phyloP scores from a whole-genome alignment of 2,329 filamentous ascomycete species.

The Rhinocladiella mackenziei region DNA sequence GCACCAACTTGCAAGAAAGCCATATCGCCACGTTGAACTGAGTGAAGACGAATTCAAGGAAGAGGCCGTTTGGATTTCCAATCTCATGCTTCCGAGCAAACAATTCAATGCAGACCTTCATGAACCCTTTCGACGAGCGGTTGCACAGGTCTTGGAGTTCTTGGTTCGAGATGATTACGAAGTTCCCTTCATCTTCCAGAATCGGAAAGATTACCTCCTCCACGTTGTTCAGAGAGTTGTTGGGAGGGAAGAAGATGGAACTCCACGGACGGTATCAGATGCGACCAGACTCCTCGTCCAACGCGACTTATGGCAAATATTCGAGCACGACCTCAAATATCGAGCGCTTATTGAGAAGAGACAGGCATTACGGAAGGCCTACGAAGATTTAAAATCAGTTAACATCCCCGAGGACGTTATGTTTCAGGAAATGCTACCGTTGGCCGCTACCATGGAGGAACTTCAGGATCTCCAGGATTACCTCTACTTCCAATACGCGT shows the following conservation, averaged over 20 bases:
- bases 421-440: slow-evolving; percentile 75
- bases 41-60: slow-evolving; percentile 82
- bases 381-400: slow-evolving; percentile 67
- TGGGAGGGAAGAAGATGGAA: slow-evolving; percentile 64
- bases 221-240: slow-evolving; percentile 71
- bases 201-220: slow-evolving; percentile 95
- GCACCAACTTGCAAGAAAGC: slow-evolving; percentile 84
- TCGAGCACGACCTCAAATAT: slow-evolving; percentile 94
- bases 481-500: slow-evolving; percentile 85
- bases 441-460: slow-evolving; percentile 85
- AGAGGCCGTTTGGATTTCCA: slow-evolving; percentile 87
- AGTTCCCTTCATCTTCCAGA: slow-evolving; percentile 95
- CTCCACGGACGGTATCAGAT: slow-evolving; percentile 63
- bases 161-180: slow-evolving; percentile 93
- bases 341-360: slow-evolving; percentile 88
- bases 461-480: slow-evolving; percentile 96
- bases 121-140: slow-evolving; percentile 77
- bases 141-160: slow-evolving; percentile 90
- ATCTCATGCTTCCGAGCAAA: slow-evolving; percentile 85
- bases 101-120: slow-evolving; percentile 67
- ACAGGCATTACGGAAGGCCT: slow-evolving; percentile 75
- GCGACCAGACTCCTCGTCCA: slow-evolving; percentile 89
- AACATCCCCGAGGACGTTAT: slow-evolving; percentile 65
- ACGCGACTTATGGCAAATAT: slow-evolving; percentile 89
- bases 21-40: slow-evolving; percentile 77